Base-by-base conservation (phyloP, 805 yeast genomes). In the Dipodascus albidus region DNA sequence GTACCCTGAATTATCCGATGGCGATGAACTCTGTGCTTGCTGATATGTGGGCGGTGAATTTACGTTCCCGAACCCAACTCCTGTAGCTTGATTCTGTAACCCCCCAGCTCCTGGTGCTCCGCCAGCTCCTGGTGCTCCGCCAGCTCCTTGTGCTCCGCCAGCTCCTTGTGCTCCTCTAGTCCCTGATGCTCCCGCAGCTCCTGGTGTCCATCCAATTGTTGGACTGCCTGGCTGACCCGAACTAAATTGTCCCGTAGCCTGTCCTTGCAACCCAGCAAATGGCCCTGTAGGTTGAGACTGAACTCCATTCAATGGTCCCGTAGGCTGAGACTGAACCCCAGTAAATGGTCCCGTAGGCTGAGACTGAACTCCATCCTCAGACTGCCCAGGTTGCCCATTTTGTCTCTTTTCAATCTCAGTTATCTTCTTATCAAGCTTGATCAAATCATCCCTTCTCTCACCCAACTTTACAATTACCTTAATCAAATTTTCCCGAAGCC, bases 391-490 rank as follows among this genome's bases (percentile, higher is more conserved):
- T n/a, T n/a, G n/a, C n/a, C n/a, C n/a, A n/a, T n/a, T n/a, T n/a
- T n/a, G n/a, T 11, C 33, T 27, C 33, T 27, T 27, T 27, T 27
- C 33, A 27, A 27, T 27, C 33, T 27, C 33, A 27, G 6, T 79
- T 53, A 91, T 75, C 57, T 87, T 85, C 57, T 78, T 77, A 62
- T 87, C 83, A 60, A 91, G 72, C 21, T 79, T 78, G 57, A 81
- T 71, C 56, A 91, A 71, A 58, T 91, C 97, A 60, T 89, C 85
- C 64, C 85, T 81, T 62, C 87, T 79, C 49, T 79, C 76, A 38
- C 87, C 77, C 66, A 87, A 85, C 66, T 86, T 80, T 54, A 87
- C 96, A 57, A 91, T 80, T 60, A 82, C 70, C 61, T 79, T 79
- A 15, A 87, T 87, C 56, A 91, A 73, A 56, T 81, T 4, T 14